phyloP scores from a whole-genome alignment of 2,329 filamentous ascomycete species.

The Botryosphaeria dothidea region DNA sequence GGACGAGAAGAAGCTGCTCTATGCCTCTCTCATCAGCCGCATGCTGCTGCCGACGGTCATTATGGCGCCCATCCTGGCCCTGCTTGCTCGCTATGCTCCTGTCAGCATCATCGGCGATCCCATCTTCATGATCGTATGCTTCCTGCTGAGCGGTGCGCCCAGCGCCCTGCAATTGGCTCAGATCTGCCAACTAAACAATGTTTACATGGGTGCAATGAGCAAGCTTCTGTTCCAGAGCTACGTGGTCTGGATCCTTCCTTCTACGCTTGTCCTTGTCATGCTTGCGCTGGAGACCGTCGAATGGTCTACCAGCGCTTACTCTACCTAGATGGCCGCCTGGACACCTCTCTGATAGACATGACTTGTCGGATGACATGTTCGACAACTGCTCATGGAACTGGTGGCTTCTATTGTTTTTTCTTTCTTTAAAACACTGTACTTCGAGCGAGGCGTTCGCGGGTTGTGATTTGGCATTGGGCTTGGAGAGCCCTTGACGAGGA shows the following conservation, averaged over 20 bases:
- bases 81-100: constrained; percentile 86
- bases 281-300: constrained; percentile 88
- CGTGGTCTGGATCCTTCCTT: constrained; percentile 94
- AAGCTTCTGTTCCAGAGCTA: constrained; percentile 94
- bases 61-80: constrained; percentile 86
- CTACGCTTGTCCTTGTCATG: constrained; percentile 87
- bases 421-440: not conserved
- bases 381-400: too few species aligned
- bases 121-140: constrained; percentile 97
- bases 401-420: not conserved
- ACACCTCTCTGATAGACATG: too few species aligned
- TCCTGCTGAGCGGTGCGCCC: constrained; percentile 90
- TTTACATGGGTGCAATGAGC: constrained; percentile 94
- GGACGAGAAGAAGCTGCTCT: constrained; percentile 73
- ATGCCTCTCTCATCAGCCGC: constrained; percentile 81
- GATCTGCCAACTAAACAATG: constrained; percentile 97
- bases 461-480: not conserved
- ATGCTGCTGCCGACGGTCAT: constrained; percentile 91
- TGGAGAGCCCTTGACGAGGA: not conserved
- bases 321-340: not conserved
- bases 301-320: constrained; percentile 53
- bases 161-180: constrained; percentile 93
- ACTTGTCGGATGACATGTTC: too few species aligned
- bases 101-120: constrained; percentile 95
- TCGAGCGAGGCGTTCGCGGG: constrained; percentile 5